Evolutionary conservation across 2,329 filamentous ascomycete genomes (phyloP), one percentile per base, ranked within the genome.

Genomic region (Parascedosporium putredinis): DNA sequence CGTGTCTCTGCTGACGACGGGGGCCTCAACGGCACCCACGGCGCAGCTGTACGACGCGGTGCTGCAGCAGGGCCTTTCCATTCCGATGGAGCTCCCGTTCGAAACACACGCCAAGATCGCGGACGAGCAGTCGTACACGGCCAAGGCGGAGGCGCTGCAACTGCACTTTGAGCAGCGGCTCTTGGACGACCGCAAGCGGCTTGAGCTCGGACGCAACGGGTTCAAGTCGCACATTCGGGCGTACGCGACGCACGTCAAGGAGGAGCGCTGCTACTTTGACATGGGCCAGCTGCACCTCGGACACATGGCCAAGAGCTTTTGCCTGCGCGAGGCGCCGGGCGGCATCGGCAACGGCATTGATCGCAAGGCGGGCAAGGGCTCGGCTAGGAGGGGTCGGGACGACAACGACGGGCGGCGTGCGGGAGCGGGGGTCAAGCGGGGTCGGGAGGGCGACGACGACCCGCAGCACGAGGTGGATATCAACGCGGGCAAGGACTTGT

Each of bases 151-250:
- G 59, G 68, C 73, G 0, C 62, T 81, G 34, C 78, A 81, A 57
- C 68, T 81, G 23, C 77, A 81, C 55, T 62, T 81, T 16, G 78
- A 81, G 58, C 76, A 81, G 61, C 72, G 78, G 2, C 67, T 81
- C 4, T 70, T 81, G 31, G 65, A 80, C 31, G 78, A 84, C 50
- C 70, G 78, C 0, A 80, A 80, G 50, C 78, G 86, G 34, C 78
- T 95, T 4, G 88, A 95, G 58, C 77, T 89, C 59, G 91, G 86
- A 0, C 79, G 88, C 18, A 81, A 87, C 56, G 93, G 84, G 0
- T 98, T 87, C 70, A 88, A 94, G 62, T 93, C 87, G 47, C 90
- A 97, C 60, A 84, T 98, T 50, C 78, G 93, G 50, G 93, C 93
- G 1, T 98, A 98, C 64, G 89, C 93, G 2, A 98, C 93, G 0